Percentiles rank a stretch among this genome's conserved stretches.
phyloP scores from a whole-genome alignment of 768 basidiomycete species.

The Pleurotus eryngii region DNA sequence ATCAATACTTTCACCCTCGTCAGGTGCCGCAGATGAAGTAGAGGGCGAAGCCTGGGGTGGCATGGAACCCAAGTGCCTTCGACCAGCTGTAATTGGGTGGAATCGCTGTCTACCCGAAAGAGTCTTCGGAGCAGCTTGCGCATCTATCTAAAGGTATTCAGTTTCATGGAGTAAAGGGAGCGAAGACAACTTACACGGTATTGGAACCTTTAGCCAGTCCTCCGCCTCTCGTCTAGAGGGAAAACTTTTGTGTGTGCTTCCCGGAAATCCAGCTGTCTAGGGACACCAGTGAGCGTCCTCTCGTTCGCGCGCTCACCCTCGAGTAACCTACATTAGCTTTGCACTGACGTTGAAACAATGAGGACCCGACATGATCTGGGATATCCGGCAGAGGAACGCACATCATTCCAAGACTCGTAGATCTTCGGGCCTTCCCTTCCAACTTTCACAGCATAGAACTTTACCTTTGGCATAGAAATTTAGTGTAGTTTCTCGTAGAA shows the following conservation, averaged over 20 bases:
- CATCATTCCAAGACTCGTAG: constrained; percentile 61
- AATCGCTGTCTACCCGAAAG: background rate
- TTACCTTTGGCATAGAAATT: constrained; percentile 20
- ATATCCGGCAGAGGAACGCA: constrained; percentile 20
- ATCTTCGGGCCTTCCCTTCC: constrained; percentile 58
- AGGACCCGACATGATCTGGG: background rate
- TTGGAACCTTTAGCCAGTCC: constrained; percentile 37
- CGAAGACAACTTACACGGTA: background rate
- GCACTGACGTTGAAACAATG: constrained; percentile 27
- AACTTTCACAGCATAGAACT: constrained; percentile 59
- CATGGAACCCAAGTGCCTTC: background rate
- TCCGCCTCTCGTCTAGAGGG: constrained; percentile 40
- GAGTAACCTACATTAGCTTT: constrained; percentile 35
- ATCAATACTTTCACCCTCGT: background rate
- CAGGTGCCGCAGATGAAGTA: background rate
- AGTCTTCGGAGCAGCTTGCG: background rate
- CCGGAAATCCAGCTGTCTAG: constrained; percentile 52
- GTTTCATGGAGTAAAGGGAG: background rate
- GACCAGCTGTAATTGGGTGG: background rate
- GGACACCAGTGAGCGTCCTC: background rate
- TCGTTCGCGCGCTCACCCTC: background rate
- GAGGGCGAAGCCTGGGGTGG: background rate
- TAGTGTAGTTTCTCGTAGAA: constrained; percentile 12
- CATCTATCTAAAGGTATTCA: background rate
- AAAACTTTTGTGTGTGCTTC: constrained; percentile 54